phyloP scores from a whole-genome alignment of 2,329 filamentous ascomycete species.

The Elsinoe ampelina region DNA sequence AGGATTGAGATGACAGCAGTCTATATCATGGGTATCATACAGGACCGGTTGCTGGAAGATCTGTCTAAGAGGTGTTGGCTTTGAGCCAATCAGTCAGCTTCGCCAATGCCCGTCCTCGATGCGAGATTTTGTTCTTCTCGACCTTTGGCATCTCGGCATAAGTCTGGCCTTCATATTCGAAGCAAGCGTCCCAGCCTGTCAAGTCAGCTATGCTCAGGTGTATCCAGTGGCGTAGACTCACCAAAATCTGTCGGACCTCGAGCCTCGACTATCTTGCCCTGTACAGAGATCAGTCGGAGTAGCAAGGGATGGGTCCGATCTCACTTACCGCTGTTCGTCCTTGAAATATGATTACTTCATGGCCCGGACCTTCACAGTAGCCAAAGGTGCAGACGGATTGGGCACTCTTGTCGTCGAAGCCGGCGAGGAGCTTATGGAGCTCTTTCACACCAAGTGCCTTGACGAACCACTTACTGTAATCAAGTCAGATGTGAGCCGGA shows the following conservation, averaged over 20 bases:
- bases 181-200: constrained; percentile 92
- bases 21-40: constrained; percentile 7
- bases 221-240: constrained; percentile 36
- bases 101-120: constrained; percentile 75
- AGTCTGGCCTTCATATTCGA: constrained; percentile 87
- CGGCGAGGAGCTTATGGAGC: constrained; percentile 80
- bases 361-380: constrained; percentile 75
- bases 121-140: constrained; percentile 86
- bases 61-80: constrained; percentile 15
- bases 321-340: constrained; percentile 65
- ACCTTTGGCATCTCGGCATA: constrained; percentile 89
- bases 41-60: not conserved
- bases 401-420: constrained; percentile 82
- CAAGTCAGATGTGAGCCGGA: not conserved
- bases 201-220: not conserved
- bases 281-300: constrained; percentile 16
- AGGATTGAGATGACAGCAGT: constrained; percentile 20
- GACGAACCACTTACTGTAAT: constrained; percentile 83
- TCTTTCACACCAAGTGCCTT: constrained; percentile 70
- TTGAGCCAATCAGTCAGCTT: constrained; percentile 71
- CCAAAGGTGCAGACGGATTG: constrained; percentile 95
- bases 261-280: constrained; percentile 75
- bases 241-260: constrained; percentile 76
- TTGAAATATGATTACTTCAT: constrained; percentile 81
- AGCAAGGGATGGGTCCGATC: not conserved